These are phyloP conservation scores for Taphrina flavorubra DNA, from an alignment of 1,139 yeast species.

Conservation along the genomic window DNA sequence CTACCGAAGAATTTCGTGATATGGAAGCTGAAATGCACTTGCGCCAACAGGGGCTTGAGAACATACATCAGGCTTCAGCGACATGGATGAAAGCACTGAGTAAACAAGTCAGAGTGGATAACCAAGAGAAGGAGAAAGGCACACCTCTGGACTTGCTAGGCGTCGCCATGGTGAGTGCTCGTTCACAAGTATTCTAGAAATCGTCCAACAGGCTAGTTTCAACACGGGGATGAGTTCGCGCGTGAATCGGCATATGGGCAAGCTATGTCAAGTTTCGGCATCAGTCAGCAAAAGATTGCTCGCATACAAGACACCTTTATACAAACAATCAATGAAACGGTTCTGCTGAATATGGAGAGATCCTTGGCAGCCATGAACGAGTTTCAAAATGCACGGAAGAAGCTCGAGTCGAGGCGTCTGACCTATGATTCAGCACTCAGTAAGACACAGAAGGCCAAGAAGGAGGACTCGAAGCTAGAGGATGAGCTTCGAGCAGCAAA, in stretches of 20 bases:
- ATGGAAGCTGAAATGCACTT: slow-evolving; percentile 46
- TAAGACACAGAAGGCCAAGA: slow-evolving; percentile 46
- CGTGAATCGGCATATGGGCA: slow-evolving; percentile 47
- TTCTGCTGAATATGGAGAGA: slow-evolving; percentile 37
- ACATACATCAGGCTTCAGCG: slow-evolving; percentile 44
- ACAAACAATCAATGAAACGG: slow-evolving; percentile 43
- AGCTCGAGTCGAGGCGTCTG: slow-evolving; percentile 47
- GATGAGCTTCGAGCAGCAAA: slow-evolving; percentile 48
- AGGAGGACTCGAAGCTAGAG: slow-evolving; percentile 47
- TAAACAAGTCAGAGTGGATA: slow-evolving; percentile 39
- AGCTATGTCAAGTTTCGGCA: slow-evolving; percentile 45
- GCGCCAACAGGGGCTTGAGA: slow-evolving; percentile 47
- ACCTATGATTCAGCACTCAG: slow-evolving; percentile 47
- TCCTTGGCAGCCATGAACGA: slow-evolving; percentile 43
- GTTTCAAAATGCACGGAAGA: slow-evolving; percentile 45
- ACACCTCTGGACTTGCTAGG: slow-evolving; percentile 47
- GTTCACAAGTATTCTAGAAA: not conserved
- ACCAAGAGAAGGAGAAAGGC: slow-evolving; percentile 44
- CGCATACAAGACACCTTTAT: slow-evolving; percentile 46
- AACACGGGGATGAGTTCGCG: slow-evolving; percentile 46
- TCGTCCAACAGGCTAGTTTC: not conserved
- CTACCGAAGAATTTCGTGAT: slow-evolving; percentile 47
- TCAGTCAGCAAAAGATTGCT: slow-evolving; percentile 46
- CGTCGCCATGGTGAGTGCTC: slow-evolving; percentile 10
- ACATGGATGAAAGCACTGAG: slow-evolving; percentile 46